These are phyloP conservation scores for Trametes pubescens DNA, from an alignment of 1,284 basidiomycete species.

Conservation along the genomic window DNA sequence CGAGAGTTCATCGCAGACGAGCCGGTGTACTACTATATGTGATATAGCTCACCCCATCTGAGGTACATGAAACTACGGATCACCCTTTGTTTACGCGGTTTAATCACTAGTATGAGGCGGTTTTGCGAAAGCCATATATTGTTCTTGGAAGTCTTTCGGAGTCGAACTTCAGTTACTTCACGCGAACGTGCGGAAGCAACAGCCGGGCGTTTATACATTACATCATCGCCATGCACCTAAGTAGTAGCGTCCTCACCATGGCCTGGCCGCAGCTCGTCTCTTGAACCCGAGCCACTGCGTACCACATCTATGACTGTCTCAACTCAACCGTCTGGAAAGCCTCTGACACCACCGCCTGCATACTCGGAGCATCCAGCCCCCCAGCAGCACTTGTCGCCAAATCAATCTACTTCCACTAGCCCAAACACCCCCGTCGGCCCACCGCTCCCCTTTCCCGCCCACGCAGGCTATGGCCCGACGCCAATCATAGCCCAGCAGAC, in stretches of 20 bases:
- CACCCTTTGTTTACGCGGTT: too few species aligned
- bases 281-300: not conserved
- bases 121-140: not conserved
- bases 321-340: slow-evolving; percentile 33
- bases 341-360: slow-evolving; percentile 40
- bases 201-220: slow-evolving; percentile 5
- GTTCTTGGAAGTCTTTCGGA: not conserved
- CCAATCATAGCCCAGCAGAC: slow-evolving; percentile 40
- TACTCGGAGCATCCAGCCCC: slow-evolving; percentile 38
- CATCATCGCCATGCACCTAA: slow-evolving; percentile 13
- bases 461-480: slow-evolving; percentile 42
- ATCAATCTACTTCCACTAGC: slow-evolving; percentile 22
- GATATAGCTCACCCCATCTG: too few species aligned
- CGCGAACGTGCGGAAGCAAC: not conserved
- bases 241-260: not conserved
- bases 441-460: slow-evolving; percentile 35
- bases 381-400: slow-evolving; percentile 20
- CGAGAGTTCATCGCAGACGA: too few species aligned
- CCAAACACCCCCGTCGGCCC: slow-evolving; percentile 21
- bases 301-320: slow-evolving; percentile 19
- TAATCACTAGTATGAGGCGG: too few species aligned
- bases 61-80: too few species aligned
- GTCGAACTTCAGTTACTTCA: too few species aligned
- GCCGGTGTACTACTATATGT: too few species aligned
- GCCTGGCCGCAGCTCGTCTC: slow-evolving; percentile 3